Evolutionary conservation across 495 filamentous ascomycete genomes (phyloP).

Genomic region (Jackrogersella minutella): DNA sequence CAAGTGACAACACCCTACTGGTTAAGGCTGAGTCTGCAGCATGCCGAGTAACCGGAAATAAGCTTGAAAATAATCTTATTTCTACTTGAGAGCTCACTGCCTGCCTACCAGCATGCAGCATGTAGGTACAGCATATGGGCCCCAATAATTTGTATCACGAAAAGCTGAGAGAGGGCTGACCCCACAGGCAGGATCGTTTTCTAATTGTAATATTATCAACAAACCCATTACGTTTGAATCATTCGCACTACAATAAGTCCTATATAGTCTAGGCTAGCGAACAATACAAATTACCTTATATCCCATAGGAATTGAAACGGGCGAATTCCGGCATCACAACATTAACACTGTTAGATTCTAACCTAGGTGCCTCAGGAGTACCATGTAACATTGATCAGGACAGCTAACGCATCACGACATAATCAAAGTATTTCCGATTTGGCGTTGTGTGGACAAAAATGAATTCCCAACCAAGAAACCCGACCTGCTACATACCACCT

Average conservation of each 20-base stretch:
- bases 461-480: neutral
- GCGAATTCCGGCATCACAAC: no score
- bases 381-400: no score
- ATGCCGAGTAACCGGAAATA: conserved; percentile 17
- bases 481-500: no score
- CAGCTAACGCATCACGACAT: no score
- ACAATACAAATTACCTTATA: no score
- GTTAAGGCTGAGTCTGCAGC: conserved; percentile 15
- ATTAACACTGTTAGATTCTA: no score
- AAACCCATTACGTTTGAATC: neutral
- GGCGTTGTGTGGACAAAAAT: neutral
- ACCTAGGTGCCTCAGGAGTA: no score
- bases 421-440: no score
- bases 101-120: neutral
- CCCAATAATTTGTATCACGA: neutral
- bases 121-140: neutral
- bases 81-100: neutral
- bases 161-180: neutral
- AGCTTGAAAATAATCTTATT: neutral
- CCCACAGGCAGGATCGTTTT: no score
- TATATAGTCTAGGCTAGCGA: no score
- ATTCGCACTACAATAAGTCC: neutral
- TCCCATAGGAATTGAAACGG: no score
- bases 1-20: neutral
- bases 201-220: neutral